Evolutionary conservation across 208 protist genomes (phyloP), one percentile per base, ranked within the genome.

Genomic region (Trypanosomatidae sp.): DNA sequence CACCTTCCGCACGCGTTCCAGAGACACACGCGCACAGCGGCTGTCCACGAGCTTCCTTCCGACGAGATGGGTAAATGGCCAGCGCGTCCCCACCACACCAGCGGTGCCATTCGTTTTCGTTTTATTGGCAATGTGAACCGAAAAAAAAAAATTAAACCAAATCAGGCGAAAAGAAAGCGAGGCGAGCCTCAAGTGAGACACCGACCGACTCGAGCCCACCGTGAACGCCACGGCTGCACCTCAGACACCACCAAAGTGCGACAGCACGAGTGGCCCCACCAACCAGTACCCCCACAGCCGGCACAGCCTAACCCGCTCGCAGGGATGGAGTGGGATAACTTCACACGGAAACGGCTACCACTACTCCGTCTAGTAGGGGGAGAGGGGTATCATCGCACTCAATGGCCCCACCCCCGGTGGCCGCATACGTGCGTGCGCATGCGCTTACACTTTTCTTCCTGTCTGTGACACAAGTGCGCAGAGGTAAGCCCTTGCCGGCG

Each of bases 141-240:
- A 76, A 78, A 67, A 70, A 30, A 43, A 71, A 49, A 66, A 66
- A 69, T 12, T 25, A 59, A 58, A 70, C 28, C 30, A 62, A 13
- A 49, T 22, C 64, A 69, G 41, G 70, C 7, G 33, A 66, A 65
- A 53, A 39, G 36, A 39, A 39, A 39, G 36, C 1, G 36, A 39
- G 3, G 3, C 36, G 36, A 39, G 36, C 36, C 36, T 39, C 36
- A 39, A 39, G 36, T 39, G 36, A 39, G 3, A 6, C 36, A 6
- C 36, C 1, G 36, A 39, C 36, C 36, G 36, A 39, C 36, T 39
- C 36, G 36, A 39, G 36, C 3, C 36, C 36, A 39, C 36, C 36
- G 36, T 39, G 36, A 39, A 39, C 36, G 36, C 3, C 36, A 39
- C 50, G 50, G 9, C 17, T 22, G 50, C 50, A 55, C 50, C 50